Percentiles rank a stretch among this genome's conserved stretches.
Evolutionary conservation across 2,329 filamentous ascomycete genomes (phyloP).

Genomic region (Beauveria varroae): DNA sequence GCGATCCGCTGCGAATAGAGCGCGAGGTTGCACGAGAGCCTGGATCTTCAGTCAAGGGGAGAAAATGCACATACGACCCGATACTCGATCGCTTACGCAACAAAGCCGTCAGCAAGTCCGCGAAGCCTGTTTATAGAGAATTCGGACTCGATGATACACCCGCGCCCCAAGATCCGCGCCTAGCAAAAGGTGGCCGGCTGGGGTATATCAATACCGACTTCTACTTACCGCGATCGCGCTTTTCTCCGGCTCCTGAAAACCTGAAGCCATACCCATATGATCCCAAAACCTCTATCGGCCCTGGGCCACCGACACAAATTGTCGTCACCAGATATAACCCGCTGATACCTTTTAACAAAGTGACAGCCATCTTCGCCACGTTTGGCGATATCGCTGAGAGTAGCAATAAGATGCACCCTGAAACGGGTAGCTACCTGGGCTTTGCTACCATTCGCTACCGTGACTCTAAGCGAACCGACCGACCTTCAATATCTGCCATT

Average conservation of each 20-base stretch:
- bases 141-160: slow-evolving; percentile 66
- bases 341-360: slow-evolving; percentile 69
- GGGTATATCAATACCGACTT: slow-evolving; percentile 64
- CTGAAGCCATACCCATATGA: slow-evolving; percentile 79
- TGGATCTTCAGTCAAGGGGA: slow-evolving; percentile 43
- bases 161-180: slow-evolving; percentile 70
- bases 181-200: slow-evolving; percentile 58
- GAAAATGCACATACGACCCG: slow-evolving; percentile 56
- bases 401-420: slow-evolving; percentile 90
- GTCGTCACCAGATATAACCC: slow-evolving; percentile 97
- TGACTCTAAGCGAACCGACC: slow-evolving; percentile 50
- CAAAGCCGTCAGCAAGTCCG: slow-evolving; percentile 45
- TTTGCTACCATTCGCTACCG: slow-evolving; percentile 88
- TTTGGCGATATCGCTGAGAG: slow-evolving; percentile 86
- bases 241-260: slow-evolving; percentile 68
- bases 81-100: slow-evolving; percentile 43
- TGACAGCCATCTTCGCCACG: slow-evolving; percentile 66
- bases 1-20: not conserved
- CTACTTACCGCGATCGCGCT: slow-evolving; percentile 62
- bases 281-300: slow-evolving; percentile 73
- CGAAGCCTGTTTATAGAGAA: slow-evolving; percentile 55
- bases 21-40: slow-evolving; percentile 47
- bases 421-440: slow-evolving; percentile 87
- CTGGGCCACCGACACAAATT: slow-evolving; percentile 82
- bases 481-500: slow-evolving; percentile 54